Evolutionary conservation across 2,329 filamentous ascomycete species (phyloP).

Genomic region (Sarocladium brachiariae): DNA sequence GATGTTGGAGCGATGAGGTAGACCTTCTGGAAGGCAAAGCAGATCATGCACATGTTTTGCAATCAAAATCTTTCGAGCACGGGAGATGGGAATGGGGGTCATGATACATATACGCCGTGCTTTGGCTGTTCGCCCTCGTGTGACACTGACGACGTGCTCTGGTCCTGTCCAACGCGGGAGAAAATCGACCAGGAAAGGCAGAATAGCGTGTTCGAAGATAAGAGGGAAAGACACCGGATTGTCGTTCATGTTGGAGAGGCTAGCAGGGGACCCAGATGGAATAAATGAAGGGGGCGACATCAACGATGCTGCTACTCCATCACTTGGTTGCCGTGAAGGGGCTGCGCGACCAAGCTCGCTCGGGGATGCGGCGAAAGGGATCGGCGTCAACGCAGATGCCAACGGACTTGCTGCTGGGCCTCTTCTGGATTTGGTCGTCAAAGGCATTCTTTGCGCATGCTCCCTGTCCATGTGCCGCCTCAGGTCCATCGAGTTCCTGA

Average conservation of each 20-base stretch:
- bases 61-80: conserved; percentile 31
- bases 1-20: conserved; percentile 16
- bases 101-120: conserved; percentile 34
- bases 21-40: conserved; percentile 25
- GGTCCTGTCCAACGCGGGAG: conserved; percentile 35
- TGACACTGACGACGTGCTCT: conserved; percentile 32
- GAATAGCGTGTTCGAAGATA: conserved; percentile 35
- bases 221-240: conserved; percentile 32
- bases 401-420: too few species aligned
- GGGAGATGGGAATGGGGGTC: conserved; percentile 27
- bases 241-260: conserved; percentile 21
- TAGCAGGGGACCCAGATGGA: conserved; percentile 9
- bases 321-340: too few species aligned
- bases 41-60: conserved; percentile 34
- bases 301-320: too few species aligned
- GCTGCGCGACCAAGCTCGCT: too few species aligned
- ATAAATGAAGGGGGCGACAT: neutral
- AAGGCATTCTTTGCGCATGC: too few species aligned
- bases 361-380: too few species aligned
- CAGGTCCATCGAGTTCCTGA: neutral
- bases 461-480: neutral
- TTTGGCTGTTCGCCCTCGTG: conserved; percentile 27
- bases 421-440: too few species aligned
- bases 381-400: too few species aligned
- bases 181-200: conserved; percentile 36